A percentile compares a stretch with the other conserved stretches of the same genome.
These are phyloP conservation scores for Trichosanthes cucumerina DNA, from an alignment of 306 rosid genomes.

Conservation along the genomic window DNA sequence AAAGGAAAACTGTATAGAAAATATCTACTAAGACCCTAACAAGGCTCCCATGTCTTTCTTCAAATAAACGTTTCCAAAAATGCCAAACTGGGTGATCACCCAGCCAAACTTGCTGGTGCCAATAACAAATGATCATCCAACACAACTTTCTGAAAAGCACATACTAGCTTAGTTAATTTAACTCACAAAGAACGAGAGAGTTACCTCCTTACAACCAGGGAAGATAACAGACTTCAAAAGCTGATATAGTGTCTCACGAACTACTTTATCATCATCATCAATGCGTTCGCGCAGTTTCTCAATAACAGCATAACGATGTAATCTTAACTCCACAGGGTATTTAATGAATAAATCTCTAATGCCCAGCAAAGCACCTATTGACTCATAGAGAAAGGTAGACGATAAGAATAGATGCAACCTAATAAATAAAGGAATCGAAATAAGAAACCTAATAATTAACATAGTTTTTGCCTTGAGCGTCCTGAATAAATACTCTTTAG, in stretches of 20 bases:
- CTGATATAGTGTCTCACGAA: constrained; percentile 54
- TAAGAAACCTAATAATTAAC: background rate
- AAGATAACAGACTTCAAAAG: constrained; percentile 59
- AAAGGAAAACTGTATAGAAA: background rate
- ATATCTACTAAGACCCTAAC: background rate
- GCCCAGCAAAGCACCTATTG: constrained; percentile 72
- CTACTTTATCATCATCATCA: constrained; percentile 62
- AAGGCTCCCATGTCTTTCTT: background rate
- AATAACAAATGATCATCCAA: background rate
- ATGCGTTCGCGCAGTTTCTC: constrained; percentile 80
- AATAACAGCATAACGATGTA: constrained; percentile 50
- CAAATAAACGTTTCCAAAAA: background rate
- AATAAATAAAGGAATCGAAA: background rate
- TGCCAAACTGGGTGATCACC: background rate
- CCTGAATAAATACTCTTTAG: background rate
- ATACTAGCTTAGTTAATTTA: background rate
- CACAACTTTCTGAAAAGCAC: background rate
- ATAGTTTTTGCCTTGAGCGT: background rate
- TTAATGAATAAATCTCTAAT: constrained; percentile 57
- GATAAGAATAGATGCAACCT: background rate
- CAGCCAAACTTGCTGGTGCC: background rate
- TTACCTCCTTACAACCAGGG: constrained; percentile 76
- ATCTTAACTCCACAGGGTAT: constrained; percentile 56
- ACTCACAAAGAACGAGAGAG: background rate
- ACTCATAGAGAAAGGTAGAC: background rate